Conservation (phyloP, 1,139 yeast species). For the Debaryomyces subglobosus region DNA sequence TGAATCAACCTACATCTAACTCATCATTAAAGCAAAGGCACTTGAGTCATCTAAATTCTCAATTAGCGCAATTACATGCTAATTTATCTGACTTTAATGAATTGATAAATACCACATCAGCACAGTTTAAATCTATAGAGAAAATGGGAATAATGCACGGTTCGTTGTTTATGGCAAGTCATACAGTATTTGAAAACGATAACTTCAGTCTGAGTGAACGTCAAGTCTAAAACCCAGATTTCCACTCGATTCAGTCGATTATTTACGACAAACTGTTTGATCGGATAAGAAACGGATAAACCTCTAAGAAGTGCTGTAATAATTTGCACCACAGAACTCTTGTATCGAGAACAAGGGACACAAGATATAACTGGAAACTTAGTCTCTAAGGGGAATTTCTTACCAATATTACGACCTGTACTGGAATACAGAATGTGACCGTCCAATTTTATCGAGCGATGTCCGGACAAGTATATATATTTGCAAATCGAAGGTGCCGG, state of each 20-base stretch:
- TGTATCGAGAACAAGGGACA: not conserved
- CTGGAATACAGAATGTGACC: not conserved
- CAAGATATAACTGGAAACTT: not conserved
- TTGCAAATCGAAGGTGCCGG: not conserved
- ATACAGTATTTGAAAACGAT: conserved; percentile 61
- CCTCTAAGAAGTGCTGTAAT: not conserved
- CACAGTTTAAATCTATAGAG: conserved; percentile 59
- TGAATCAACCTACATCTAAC: conserved; percentile 9
- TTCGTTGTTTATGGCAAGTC: conserved; percentile 64
- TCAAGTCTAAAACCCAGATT: not conserved
- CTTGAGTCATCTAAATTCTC: conserved; percentile 62
- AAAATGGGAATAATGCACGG: conserved; percentile 65
- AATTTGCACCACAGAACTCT: not conserved
- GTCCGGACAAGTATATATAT: not conserved
- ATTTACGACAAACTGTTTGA: not conserved
- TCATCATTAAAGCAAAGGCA: conserved; percentile 48
- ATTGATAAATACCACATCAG: conserved; percentile 54
- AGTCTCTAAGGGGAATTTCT: not conserved
- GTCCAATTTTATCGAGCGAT: not conserved
- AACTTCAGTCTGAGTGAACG: conserved; percentile 18
- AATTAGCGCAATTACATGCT: conserved; percentile 63
- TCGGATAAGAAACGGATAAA: not conserved
- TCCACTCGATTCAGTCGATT: not conserved
- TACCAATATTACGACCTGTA: not conserved
- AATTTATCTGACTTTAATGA: conserved; percentile 60